Evolutionary conservation across 1,139 yeast genomes (phyloP), one percentile per base, ranked within the genome.

Genomic region (Debaryomyces robertsiae): DNA sequence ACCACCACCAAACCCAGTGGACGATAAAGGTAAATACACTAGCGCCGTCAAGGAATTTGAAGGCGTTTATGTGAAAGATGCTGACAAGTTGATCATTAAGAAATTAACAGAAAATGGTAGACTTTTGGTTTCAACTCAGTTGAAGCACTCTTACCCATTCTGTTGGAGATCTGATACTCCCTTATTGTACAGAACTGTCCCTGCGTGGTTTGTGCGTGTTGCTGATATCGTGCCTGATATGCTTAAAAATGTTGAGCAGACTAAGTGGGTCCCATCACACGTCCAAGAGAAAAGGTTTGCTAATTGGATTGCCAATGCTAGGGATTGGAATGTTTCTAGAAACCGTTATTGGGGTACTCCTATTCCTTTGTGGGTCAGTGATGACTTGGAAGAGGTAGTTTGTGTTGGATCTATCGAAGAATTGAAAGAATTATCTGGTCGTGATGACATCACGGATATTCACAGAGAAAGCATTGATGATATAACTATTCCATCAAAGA

Each of bases 161-260:
- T 93, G 99, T 73, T 93, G 99, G 99, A 85, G 99, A 79, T 91
- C 98, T 3, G 98, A 93, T 63, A 94, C 99, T 30, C 99, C 99
- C 39, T 81, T 93, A 64, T 69, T 93, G 54, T 94, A 93, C 75
- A 84, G 95, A 73, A 83, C 96, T 35, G 97, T 93, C 49, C 98
- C 99, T 38, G 94, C 98, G 24, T 93, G 99, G 99, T 94, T 94
- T 57, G 95, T 93, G 45, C 86, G 95, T 63, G 85, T 93, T 44
- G 81, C 79, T 49, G 91, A 88, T 46, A 77, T 87, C 58, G 79
- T 91, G 53, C 97, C 97, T 39, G 81, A 88, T 58, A 89, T 94
- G 91, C 76, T 91, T 60, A 80, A 78, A 45, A 88, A 90, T 59
- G 91, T 93, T 43, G 89, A 84, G 42, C 75, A 77, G 58, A 89